Evolutionary conservation across 306 rosid species (phyloP).

Genomic region (Vicia faba): DNA sequence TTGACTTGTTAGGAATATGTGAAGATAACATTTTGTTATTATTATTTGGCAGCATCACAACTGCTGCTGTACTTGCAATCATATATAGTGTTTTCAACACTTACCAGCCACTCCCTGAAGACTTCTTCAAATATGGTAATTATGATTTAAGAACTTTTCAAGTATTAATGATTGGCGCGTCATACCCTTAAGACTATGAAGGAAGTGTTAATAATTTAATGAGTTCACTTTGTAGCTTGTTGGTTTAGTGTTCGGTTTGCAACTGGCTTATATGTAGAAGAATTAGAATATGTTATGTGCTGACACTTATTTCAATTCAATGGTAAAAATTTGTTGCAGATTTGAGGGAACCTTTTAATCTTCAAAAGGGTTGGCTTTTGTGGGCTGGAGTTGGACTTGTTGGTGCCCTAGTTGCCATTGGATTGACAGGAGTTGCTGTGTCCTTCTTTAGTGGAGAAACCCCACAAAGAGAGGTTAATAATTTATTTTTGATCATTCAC

Average conservation of each 20-base stretch:
- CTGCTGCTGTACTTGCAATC: slow-evolving; percentile 78
- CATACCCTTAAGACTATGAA: slow-evolving; percentile 10
- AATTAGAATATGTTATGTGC: slow-evolving; percentile 21
- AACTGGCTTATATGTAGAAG: slow-evolving; percentile 26
- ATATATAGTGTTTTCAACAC: slow-evolving; percentile 62
- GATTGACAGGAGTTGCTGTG: slow-evolving; percentile 68
- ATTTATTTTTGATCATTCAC: slow-evolving; percentile 26
- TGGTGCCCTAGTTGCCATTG: slow-evolving; percentile 72
- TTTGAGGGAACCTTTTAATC: slow-evolving; percentile 76
- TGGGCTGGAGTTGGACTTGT: slow-evolving; percentile 94
- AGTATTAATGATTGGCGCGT: slow-evolving; percentile 11
- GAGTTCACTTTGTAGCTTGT: slow-evolving; percentile 20
- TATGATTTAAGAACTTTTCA: slow-evolving; percentile 14
- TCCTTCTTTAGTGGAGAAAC: slow-evolving; percentile 69
- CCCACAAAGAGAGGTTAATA: slow-evolving; percentile 82
- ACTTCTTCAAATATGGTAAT: slow-evolving; percentile 82
- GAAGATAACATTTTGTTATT: slow-evolving; percentile 33
- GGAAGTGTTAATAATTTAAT: neutral
- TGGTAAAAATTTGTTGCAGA: slow-evolving; percentile 55
- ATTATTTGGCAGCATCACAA: slow-evolving; percentile 67
- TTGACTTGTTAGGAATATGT: slow-evolving; percentile 12
- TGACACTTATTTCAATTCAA: slow-evolving; percentile 17
- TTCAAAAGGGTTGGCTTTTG: slow-evolving; percentile 90
- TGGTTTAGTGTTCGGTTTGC: slow-evolving; percentile 26
- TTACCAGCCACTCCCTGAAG: slow-evolving; percentile 81